phyloP scores from a whole-genome alignment of 441 rosid genomes.

The Adansonia rubrostipa region DNA sequence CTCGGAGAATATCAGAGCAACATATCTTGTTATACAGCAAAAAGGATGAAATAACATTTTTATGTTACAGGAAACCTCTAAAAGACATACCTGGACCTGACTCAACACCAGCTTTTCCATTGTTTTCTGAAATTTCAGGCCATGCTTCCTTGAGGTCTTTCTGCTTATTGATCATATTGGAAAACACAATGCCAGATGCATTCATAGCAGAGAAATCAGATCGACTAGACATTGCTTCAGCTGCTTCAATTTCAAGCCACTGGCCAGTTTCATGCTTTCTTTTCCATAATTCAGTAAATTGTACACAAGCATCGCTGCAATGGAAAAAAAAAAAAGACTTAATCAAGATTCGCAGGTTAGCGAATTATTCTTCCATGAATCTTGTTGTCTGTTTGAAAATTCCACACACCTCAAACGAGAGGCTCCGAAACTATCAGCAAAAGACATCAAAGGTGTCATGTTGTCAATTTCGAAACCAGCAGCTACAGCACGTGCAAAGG shows the following conservation, averaged over 20 bases:
- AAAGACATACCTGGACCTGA: slow-evolving; percentile 43
- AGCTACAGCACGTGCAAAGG: slow-evolving; percentile 98
- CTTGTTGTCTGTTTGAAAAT: not conserved
- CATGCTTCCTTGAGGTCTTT: too few species aligned
- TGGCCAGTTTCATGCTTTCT: slow-evolving; percentile 95
- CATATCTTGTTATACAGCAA: not conserved
- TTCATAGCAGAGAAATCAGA: slow-evolving; percentile 57
- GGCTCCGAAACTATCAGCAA: slow-evolving; percentile 90
- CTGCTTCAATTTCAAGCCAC: slow-evolving; percentile 86
- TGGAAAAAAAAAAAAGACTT: slow-evolving; percentile 28
- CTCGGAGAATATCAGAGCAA: not conserved
- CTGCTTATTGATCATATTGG: too few species aligned
- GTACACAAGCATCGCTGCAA: slow-evolving; percentile 86
- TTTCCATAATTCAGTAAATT: slow-evolving; percentile 84
- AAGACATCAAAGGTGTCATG: slow-evolving; percentile 71
- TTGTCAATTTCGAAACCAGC: slow-evolving; percentile 90
- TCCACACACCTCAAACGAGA: slow-evolving; percentile 71
- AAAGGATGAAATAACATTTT: not conserved
- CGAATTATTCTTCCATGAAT: slow-evolving; percentile 5
- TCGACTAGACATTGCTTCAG: slow-evolving; percentile 59
- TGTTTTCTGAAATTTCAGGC: slow-evolving; percentile 41
- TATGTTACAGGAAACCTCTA: slow-evolving; percentile 14
- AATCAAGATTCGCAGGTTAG: slow-evolving; percentile 18
- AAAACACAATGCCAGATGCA: slow-evolving; percentile 68
- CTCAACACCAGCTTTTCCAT: slow-evolving; percentile 52